Evolutionary conservation across 23 red algal genomes (phyloP).

Genomic region (Chondrus crispus): DNA sequence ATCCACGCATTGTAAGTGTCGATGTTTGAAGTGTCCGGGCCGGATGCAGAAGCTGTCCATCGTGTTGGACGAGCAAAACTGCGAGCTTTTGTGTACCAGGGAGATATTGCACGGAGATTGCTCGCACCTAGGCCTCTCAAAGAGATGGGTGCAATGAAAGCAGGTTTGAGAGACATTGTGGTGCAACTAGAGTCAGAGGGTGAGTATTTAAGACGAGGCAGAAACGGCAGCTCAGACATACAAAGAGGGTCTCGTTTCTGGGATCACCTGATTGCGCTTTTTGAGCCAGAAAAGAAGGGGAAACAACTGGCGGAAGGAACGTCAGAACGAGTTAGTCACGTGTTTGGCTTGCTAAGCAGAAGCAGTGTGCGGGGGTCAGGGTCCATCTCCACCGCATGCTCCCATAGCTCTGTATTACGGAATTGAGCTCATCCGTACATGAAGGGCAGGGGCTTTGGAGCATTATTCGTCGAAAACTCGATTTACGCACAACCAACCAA

Average conservation of each 20-base stretch:
- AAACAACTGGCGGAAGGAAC: no score
- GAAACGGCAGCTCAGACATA: no score
- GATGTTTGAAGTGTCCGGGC: not conserved
- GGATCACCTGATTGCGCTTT: no score
- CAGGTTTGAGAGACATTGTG: not conserved
- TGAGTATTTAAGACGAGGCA: not conserved
- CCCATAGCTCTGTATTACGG: not conserved
- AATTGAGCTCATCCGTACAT: not conserved
- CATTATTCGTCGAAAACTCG: not conserved
- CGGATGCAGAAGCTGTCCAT: not conserved
- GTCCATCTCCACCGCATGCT: not conserved
- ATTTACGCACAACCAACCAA: not conserved
- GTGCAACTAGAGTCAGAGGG: not conserved
- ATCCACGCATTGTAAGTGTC: constrained; percentile 48
- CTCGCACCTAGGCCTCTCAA: not conserved
- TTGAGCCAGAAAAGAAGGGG: no score
- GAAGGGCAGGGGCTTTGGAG: not conserved
- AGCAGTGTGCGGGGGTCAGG: not conserved
- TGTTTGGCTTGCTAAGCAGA: not conserved
- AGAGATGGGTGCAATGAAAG: not conserved
- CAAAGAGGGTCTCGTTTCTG: no score
- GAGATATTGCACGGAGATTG: not conserved
- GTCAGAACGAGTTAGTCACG: not conserved
- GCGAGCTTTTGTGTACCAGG: not conserved
- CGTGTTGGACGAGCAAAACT: not conserved